These are phyloP conservation scores for Hypoxylon crocopeplum DNA, from an alignment of 495 filamentous ascomycete genomes.

Conservation along the genomic window DNA sequence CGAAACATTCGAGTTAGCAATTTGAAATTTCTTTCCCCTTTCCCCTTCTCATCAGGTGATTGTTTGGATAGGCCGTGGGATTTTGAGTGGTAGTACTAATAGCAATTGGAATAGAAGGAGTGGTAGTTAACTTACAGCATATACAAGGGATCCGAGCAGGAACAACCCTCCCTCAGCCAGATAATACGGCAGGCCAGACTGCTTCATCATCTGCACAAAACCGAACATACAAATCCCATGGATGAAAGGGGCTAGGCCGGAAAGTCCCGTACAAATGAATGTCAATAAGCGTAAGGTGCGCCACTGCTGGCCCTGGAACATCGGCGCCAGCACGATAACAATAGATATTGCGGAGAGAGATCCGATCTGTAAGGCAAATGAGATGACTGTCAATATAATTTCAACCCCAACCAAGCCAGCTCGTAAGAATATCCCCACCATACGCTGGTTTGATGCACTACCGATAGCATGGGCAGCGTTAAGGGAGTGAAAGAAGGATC, in stretches of 20 bases:
- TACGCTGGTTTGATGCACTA: too few species aligned
- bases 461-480: too few species aligned
- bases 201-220: constrained; percentile 45
- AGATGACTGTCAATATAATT: not conserved
- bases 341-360: constrained; percentile 44
- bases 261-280: constrained; percentile 56
- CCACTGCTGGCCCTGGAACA: constrained; percentile 50
- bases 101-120: constrained; percentile 8
- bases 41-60: not conserved
- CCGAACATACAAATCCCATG: constrained; percentile 55
- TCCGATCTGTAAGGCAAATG: constrained; percentile 37
- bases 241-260: constrained; percentile 54
- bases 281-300: constrained; percentile 46
- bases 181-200: constrained; percentile 56
- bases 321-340: constrained; percentile 49
- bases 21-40: not conserved
- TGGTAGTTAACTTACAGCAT: constrained; percentile 47
- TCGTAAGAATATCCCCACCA: too few species aligned
- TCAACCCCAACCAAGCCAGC: too few species aligned
- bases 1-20: constrained; percentile 24
- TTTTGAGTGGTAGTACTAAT: not conserved
- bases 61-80: not conserved
- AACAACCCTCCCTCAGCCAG: constrained; percentile 46
- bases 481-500: not conserved
- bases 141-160: constrained; percentile 48